A percentile compares a stretch with the other conserved stretches of the same genome.
Conservation (phyloP, 1,284 basidiomycete species). For the Ceratobasidium theobromae region DNA sequence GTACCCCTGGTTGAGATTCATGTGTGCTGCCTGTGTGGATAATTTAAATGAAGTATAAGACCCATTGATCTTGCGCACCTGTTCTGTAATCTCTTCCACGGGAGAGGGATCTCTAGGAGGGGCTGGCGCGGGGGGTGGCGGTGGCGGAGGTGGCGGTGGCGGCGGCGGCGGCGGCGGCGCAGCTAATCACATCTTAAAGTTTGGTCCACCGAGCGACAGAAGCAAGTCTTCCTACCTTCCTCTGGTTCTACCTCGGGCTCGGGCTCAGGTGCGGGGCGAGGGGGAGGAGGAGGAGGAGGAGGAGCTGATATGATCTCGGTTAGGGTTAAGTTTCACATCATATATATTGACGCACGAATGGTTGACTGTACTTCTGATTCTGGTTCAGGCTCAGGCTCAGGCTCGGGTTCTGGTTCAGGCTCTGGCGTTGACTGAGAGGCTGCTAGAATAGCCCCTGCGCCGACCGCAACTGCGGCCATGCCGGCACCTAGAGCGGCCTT, state of each 20-base stretch:
- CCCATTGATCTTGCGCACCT: slow-evolving; percentile 37
- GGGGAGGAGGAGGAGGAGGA: slow-evolving; percentile 40
- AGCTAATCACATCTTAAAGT: neutral
- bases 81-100: slow-evolving; percentile 42
- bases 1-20: slow-evolving; percentile 51
- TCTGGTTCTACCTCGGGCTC: slow-evolving; percentile 44
- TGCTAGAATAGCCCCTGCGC: slow-evolving; percentile 30
- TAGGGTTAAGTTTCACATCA: neutral
- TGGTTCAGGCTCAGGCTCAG: slow-evolving; percentile 45
- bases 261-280: slow-evolving; percentile 40
- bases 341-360: neutral
- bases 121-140: neutral
- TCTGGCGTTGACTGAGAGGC: slow-evolving; percentile 41
- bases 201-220: neutral
- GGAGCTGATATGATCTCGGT: slow-evolving; percentile 39
- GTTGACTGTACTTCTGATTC: slow-evolving; percentile 40
- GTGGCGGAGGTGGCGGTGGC: slow-evolving; percentile 6
- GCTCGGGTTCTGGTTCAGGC: slow-evolving; percentile 43
- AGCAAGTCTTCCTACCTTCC: slow-evolving; percentile 31
- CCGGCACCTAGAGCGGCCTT: slow-evolving; percentile 52
- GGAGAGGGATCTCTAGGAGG: slow-evolving; percentile 36
- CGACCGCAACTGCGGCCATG: slow-evolving; percentile 45
- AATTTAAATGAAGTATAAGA: slow-evolving; percentile 1
- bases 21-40: neutral
- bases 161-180: slow-evolving; percentile 37